Evolutionary conservation across 495 filamentous ascomycete species (phyloP).

Genomic region (Cryomyces antarcticus): DNA sequence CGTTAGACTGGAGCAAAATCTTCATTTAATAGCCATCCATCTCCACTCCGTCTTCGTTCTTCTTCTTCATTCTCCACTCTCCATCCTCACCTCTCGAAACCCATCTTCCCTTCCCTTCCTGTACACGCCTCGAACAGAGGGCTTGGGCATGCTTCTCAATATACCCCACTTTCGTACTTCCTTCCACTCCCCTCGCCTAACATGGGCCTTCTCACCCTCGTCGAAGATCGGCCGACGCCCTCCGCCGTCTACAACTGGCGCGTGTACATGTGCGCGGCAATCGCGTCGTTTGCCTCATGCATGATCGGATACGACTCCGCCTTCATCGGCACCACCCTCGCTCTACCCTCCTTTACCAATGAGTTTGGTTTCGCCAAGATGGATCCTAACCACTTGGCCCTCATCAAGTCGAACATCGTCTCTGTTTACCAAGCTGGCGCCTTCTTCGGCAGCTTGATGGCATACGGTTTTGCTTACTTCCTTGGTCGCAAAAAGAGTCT

Average conservation of each 20-base stretch:
- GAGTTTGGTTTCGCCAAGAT: conserved; percentile 35
- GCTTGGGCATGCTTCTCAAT: too few species aligned
- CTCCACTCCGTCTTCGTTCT: too few species aligned
- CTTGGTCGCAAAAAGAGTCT: conserved; percentile 36
- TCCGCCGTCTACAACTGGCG: conserved; percentile 56
- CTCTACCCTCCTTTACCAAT: conserved; percentile 34
- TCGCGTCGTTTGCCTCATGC: conserved; percentile 48
- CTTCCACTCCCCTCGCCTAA: conserved; percentile 10
- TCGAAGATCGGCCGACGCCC: conserved; percentile 46
- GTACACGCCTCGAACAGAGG: too few species aligned
- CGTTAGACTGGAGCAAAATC: too few species aligned
- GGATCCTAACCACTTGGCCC: conserved; percentile 17
- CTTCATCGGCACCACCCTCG: conserved; percentile 51
- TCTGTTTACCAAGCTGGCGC: conserved; percentile 43
- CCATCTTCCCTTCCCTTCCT: too few species aligned
- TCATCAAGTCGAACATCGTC: conserved; percentile 46
- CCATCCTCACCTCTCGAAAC: too few species aligned
- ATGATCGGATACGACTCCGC: conserved; percentile 55
- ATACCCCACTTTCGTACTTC: not conserved
- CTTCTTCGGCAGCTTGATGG: conserved; percentile 45
- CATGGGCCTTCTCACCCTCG: conserved; percentile 37
- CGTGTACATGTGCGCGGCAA: conserved; percentile 37
- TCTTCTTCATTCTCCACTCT: too few species aligned
- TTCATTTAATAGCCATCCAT: too few species aligned
- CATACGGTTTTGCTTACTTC: conserved; percentile 35